These are phyloP conservation scores for Tricholoma terreum DNA, from an alignment of 768 basidiomycete species.

Conservation along the genomic window DNA sequence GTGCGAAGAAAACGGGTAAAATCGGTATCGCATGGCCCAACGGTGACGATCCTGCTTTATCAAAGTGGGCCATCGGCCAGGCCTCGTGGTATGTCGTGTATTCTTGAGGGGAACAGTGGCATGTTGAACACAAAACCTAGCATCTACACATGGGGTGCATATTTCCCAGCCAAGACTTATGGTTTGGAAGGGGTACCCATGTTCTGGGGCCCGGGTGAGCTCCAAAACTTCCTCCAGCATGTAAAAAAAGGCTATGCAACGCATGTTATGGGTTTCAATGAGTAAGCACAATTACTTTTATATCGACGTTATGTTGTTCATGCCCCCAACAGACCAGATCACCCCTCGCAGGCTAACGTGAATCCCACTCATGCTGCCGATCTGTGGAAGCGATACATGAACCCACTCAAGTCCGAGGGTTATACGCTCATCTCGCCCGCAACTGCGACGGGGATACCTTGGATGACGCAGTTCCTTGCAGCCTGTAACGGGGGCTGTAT, in stretches of 20 bases:
- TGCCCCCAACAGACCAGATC: slow-evolving; percentile 56
- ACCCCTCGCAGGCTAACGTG: slow-evolving; percentile 60
- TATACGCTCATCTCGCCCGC: slow-evolving; percentile 65
- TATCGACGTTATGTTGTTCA: not conserved
- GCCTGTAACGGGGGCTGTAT: slow-evolving; percentile 46
- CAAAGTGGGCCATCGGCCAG: slow-evolving; percentile 42
- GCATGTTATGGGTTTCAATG: slow-evolving; percentile 63
- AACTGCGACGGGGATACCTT: slow-evolving; percentile 63
- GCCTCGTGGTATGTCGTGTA: slow-evolving; percentile 38
- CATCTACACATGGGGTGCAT: slow-evolving; percentile 68
- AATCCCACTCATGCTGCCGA: slow-evolving; percentile 42
- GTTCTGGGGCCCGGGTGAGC: slow-evolving; percentile 65
- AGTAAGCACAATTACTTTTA: slow-evolving; percentile 44
- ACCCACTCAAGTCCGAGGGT: slow-evolving; percentile 54
- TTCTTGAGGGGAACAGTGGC: too few species aligned
- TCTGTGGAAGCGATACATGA: slow-evolving; percentile 61
- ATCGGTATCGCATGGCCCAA: slow-evolving; percentile 71
- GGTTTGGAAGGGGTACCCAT: slow-evolving; percentile 59
- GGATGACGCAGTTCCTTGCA: slow-evolving; percentile 60
- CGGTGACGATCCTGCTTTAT: slow-evolving; percentile 45
- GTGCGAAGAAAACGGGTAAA: slow-evolving; percentile 39
- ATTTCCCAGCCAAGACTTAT: slow-evolving; percentile 39
- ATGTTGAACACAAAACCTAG: slow-evolving; percentile 20
- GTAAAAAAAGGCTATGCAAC: slow-evolving; percentile 52
- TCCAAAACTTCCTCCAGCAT: slow-evolving; percentile 41